Evolutionary conservation across 257 asterid species (phyloP), one percentile per base, ranked within the genome.

Genomic region (Gardenia jasminoides): DNA sequence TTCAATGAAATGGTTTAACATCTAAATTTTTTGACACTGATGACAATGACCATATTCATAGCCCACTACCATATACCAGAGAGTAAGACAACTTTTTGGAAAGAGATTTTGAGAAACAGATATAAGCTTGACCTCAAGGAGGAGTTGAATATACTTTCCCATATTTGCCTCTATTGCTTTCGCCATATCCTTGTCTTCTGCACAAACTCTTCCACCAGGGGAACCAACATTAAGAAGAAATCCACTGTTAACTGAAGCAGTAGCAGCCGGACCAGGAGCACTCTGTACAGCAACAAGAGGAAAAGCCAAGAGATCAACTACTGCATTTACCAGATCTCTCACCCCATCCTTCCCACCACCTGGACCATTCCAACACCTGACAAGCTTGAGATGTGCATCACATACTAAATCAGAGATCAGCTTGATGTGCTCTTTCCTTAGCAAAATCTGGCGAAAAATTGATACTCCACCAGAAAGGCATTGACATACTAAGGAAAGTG

Each of bases 211-310:
- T 64, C 96, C 97, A 77, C 98, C 98, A 67, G 99, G 98, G 80
- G 99, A 93, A 54, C 96, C 99, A 90, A 93, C 83, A 81, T 96
- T 96, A 86, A 96, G 93, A 83, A 96, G 91, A 80, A 88, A 91
- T 50, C 99, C 99, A 78, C 99, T 90, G 85, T 83, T 93, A 44
- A 96, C 99, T 77, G 99, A 96, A 86, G 98, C 99, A 75, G 92
- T 93, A 74, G 98, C 90, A 69, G 97, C 89, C 28, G 92, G 86
- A 86, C 98, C 97, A 26, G 93, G 91, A 58, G 88, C 92, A 89
- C 87, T 92, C 84, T 93, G 98, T 76, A 89, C 80, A 54, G 96
- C 99, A 50, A 96, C 97, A 77, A 96, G 92, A 77, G 99, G 98
- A 85, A 96, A 96, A 15, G 99, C 97, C 82, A 96, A 82, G 80